phyloP scores from a whole-genome alignment of 2,329 filamentous ascomycete genomes.

The Ploettnerulaceae sp. region DNA sequence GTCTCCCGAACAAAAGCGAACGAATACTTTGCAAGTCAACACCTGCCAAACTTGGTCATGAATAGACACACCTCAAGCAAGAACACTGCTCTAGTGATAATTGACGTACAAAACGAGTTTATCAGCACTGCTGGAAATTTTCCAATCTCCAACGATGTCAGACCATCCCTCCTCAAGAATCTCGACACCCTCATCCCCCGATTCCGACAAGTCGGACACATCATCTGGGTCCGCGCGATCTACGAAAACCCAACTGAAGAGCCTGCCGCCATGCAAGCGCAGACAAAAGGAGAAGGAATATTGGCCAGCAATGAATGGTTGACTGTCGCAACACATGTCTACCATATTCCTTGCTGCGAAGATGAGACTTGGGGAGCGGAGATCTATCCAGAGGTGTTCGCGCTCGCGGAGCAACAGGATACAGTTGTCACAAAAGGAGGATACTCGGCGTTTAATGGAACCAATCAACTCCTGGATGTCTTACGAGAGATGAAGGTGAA shows the following conservation, averaged over 20 bases:
- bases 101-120: constrained; percentile 13
- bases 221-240: constrained; percentile 10
- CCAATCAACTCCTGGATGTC: neutral
- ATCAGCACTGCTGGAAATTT: constrained; percentile 5
- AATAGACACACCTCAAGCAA: too few species aligned
- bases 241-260: constrained; percentile 6
- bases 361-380: constrained; percentile 3
- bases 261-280: constrained; percentile 1
- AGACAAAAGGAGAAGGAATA: constrained; percentile 4
- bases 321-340: constrained; percentile 4
- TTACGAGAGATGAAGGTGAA: neutral
- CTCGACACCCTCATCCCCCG: constrained; percentile 7
- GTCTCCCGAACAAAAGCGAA: too few species aligned
- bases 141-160: constrained; percentile 5
- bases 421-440: constrained; percentile 2
- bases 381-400: constrained; percentile 1
- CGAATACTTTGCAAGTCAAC: too few species aligned
- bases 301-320: constrained; percentile 10
- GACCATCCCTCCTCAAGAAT: neutral
- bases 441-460: constrained; percentile 6
- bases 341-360: constrained; percentile 4
- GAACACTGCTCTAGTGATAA: constrained; percentile 14
- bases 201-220: neutral
- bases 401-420: neutral
- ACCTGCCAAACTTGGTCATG: too few species aligned